A percentile compares a stretch with the other conserved stretches of the same genome.
phyloP scores from a whole-genome alignment of 371 early-diverging fungal genomes.

The Rhizopus delemar region DNA sequence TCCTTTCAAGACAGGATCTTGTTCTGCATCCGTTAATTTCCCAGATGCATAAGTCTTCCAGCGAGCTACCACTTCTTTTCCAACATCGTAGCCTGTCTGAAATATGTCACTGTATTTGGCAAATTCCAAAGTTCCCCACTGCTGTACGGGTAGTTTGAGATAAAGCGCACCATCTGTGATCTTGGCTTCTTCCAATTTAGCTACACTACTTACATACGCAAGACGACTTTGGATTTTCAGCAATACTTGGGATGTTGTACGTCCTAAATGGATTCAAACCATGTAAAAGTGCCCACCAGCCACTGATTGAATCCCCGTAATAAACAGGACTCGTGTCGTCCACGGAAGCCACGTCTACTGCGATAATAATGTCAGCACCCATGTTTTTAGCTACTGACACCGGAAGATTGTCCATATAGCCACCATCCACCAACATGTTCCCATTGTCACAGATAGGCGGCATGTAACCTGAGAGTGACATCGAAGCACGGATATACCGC shows the following conservation, averaged over 20 bases:
- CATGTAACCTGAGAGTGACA: constrained; percentile 95
- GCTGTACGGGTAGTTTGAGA: constrained; percentile 85
- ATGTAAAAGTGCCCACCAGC: constrained; percentile 90
- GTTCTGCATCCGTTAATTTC: constrained; percentile 30
- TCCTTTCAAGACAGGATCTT: constrained; percentile 28
- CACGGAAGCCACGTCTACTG: constrained; percentile 93
- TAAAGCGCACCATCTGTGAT: constrained; percentile 83
- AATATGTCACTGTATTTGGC: constrained; percentile 90
- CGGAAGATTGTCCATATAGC: constrained; percentile 98
- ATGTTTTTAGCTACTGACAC: constrained; percentile 90
- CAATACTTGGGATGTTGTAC: constrained; percentile 84
- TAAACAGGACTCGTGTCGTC: constrained; percentile 89
- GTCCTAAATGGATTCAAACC: constrained; percentile 81
- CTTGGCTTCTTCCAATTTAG: constrained; percentile 90
- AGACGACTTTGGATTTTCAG: constrained; percentile 97
- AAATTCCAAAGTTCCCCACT: constrained; percentile 94
- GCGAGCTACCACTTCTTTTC: constrained; percentile 72
- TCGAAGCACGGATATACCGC: constrained; percentile 98
- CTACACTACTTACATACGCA: constrained; percentile 94
- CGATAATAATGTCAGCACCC: constrained; percentile 95
- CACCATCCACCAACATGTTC: constrained; percentile 98
- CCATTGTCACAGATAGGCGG: constrained; percentile 97
- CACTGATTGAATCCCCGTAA: constrained; percentile 95
- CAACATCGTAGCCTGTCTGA: constrained; percentile 90
- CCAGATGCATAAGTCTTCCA: constrained; percentile 81